These are phyloP conservation scores for Nemania bipapillata DNA, from an alignment of 2,329 filamentous ascomycete genomes.

Conservation along the genomic window DNA sequence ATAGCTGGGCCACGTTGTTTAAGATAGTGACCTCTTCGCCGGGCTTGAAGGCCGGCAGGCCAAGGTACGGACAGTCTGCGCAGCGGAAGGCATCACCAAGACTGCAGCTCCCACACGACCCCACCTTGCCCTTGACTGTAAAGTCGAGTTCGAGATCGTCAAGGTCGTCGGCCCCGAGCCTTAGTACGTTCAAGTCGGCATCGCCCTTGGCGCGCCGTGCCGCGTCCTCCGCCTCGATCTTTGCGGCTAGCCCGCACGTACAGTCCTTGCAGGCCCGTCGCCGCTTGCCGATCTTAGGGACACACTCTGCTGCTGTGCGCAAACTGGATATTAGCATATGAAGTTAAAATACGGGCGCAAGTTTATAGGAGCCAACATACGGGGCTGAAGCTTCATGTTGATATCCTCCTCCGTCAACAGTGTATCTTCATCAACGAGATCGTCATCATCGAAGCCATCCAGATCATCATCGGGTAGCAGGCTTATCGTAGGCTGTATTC, in stretches of 20 bases:
- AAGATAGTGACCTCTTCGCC: conserved; percentile 91
- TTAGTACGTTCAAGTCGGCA: conserved; percentile 69
- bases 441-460: conserved; percentile 76
- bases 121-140: conserved; percentile 95
- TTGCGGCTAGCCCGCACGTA: conserved; percentile 89
- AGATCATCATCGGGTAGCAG: conserved; percentile 70
- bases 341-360: not conserved
- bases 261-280: conserved; percentile 97
- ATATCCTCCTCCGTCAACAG: conserved; percentile 88
- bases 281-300: conserved; percentile 86
- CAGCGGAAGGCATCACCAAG: conserved; percentile 89
- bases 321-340: conserved; percentile 42
- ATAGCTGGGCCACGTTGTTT: conserved; percentile 88
- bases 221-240: conserved; percentile 85
- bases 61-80: conserved; percentile 63
- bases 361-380: conserved; percentile 66
- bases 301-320: conserved; percentile 79
- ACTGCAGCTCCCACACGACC: conserved; percentile 89
- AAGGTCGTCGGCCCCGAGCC: conserved; percentile 80
- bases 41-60: conserved; percentile 90
- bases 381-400: conserved; percentile 78
- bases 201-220: conserved; percentile 73
- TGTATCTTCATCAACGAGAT: conserved; percentile 89
- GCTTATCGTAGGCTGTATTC: conserved; percentile 68
- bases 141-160: conserved; percentile 83